A percentile compares a stretch with the other conserved stretches of the same genome.
These are phyloP conservation scores for Solanum hybrid DNA, from an alignment of 305 asterid species.

Conservation along the genomic window DNA sequence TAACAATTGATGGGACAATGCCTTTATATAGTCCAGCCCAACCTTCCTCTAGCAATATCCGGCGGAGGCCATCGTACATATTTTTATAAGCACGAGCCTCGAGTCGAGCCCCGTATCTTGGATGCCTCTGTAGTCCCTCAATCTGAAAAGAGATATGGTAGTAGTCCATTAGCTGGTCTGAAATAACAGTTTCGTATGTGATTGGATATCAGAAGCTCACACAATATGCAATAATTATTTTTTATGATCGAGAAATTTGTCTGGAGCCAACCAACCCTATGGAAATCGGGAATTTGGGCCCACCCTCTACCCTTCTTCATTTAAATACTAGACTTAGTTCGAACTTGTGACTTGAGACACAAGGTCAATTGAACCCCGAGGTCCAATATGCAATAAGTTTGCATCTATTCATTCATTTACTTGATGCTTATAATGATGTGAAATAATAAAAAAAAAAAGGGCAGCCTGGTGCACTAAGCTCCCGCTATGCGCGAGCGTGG, in stretches of 20 bases:
- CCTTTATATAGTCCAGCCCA: constrained; percentile 85
- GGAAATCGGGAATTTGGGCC: neutral
- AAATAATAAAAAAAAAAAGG: too few relatives aligned
- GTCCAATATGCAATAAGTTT: neutral
- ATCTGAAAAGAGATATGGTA: constrained; percentile 28
- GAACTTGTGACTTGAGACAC: neutral
- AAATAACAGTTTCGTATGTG: neutral
- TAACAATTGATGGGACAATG: constrained; percentile 71
- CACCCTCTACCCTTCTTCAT: neutral
- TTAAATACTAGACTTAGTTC: neutral
- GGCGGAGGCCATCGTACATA: constrained; percentile 55
- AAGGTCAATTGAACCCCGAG: neutral
- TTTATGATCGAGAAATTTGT: neutral
- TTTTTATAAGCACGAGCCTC: constrained; percentile 56
- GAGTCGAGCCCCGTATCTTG: constrained; percentile 85
- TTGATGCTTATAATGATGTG: neutral
- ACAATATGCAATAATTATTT: neutral
- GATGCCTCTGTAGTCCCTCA: constrained; percentile 74
- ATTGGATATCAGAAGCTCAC: neutral
- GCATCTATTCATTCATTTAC: neutral
- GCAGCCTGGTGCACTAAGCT: neutral
- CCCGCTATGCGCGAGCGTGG: neutral
- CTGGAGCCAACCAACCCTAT: neutral
- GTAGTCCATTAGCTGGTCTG: neutral
- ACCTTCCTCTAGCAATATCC: constrained; percentile 51